phyloP scores from a whole-genome alignment of 495 filamentous ascomycete genomes.

The Geopyxis carbonaria region DNA sequence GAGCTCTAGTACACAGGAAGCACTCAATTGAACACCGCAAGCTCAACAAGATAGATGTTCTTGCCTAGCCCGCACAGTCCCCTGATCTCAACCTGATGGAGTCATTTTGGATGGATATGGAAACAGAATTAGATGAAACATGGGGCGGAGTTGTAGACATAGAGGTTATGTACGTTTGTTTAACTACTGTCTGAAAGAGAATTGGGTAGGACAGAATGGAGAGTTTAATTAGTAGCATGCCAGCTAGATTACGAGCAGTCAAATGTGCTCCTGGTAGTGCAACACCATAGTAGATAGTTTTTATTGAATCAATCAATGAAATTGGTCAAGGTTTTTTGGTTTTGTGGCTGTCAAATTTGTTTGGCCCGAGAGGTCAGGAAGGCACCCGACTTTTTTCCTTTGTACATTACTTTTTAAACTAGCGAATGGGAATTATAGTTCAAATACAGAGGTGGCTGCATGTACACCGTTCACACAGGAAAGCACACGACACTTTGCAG shows the following conservation, averaged over 20 bases:
- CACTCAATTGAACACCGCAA: background rate
- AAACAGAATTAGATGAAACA: slow-evolving; percentile 3
- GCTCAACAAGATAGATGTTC: background rate
- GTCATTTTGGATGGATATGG: slow-evolving; percentile 6
- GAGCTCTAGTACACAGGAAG: slow-evolving; percentile 5
- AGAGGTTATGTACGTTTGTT: background rate
- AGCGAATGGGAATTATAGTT: too few relatives aligned
- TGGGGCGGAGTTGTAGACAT: background rate
- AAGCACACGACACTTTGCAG: too few relatives aligned
- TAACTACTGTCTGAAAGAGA: background rate
- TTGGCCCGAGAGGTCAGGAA: too few relatives aligned
- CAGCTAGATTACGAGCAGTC: background rate
- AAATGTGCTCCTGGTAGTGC: background rate
- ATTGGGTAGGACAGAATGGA: background rate
- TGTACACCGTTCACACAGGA: too few relatives aligned
- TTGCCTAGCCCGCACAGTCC: slow-evolving; percentile 3
- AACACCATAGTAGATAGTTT: background rate
- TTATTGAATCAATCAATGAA: too few relatives aligned
- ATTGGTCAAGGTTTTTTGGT: too few relatives aligned
- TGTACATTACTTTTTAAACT: too few relatives aligned
- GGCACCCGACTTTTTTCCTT: too few relatives aligned
- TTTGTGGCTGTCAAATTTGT: too few relatives aligned
- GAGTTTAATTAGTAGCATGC: slow-evolving; percentile 4
- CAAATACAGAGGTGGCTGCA: too few relatives aligned
- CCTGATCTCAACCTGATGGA: slow-evolving; percentile 12